Conservation (phyloP, 352 stramenopile species). For the Phytophthora ramorum region DNA sequence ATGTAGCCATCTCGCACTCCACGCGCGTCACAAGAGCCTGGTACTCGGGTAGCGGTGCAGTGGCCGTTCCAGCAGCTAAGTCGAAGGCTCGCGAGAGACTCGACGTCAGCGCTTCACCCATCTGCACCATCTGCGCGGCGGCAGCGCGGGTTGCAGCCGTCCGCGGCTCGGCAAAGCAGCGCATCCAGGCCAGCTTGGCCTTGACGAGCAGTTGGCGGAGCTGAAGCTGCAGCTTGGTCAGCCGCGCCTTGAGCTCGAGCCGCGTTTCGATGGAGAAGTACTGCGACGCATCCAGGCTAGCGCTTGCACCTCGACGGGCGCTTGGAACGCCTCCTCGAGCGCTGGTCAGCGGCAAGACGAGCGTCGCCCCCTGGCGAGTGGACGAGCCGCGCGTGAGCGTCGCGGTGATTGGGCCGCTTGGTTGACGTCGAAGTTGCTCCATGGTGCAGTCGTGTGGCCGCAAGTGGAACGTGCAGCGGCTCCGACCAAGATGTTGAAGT, state of each 20-base stretch:
- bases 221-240: constrained; percentile 46
- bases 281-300: constrained; percentile 39
- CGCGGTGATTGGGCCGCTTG: constrained; percentile 19
- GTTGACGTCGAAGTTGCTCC: constrained; percentile 34
- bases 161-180: constrained; percentile 41
- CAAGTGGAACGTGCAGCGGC: constrained; percentile 25
- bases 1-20: constrained; percentile 44
- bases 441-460: constrained; percentile 23
- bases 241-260: constrained; percentile 52
- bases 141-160: background rate
- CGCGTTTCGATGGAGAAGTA: constrained; percentile 74
- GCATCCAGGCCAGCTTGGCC: constrained; percentile 70
- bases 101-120: constrained; percentile 49
- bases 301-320: background rate
- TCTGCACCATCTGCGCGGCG: constrained; percentile 46
- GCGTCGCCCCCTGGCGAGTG: constrained; percentile 21
- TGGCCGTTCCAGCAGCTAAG: constrained; percentile 37
- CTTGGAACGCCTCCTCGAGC: constrained; percentile 13
- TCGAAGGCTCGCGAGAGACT: constrained; percentile 52
- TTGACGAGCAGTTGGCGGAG: constrained; percentile 55
- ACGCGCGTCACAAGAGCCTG: constrained; percentile 53
- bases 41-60: constrained; percentile 48
- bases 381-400: constrained; percentile 20
- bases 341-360: constrained; percentile 16
- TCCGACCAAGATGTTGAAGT: constrained; percentile 21